phyloP scores from a whole-genome alignment of 2,329 filamentous ascomycete genomes.

The Metarhizium sp. region DNA sequence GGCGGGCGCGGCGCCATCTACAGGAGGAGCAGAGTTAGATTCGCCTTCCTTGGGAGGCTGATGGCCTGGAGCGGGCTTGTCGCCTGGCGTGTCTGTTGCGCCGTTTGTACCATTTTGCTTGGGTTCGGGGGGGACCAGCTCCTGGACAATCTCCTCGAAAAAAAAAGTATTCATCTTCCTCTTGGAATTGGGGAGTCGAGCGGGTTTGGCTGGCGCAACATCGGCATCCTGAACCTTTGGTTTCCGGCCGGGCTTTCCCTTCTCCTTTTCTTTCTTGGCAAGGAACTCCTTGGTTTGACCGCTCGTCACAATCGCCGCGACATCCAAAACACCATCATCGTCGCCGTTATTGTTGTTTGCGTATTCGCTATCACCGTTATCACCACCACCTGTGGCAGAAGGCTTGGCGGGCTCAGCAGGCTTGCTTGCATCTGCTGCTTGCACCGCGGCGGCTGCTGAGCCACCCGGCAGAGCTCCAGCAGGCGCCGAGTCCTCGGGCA shows the following conservation, averaged over 20 bases:
- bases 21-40: not conserved
- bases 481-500: conserved; percentile 29
- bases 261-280: conserved; percentile 75
- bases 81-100: conserved; percentile 8
- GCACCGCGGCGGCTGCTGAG: conserved; percentile 18
- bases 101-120: conserved; percentile 17
- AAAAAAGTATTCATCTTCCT: conserved; percentile 60
- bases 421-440: conserved; percentile 26
- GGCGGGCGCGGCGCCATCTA: not conserved
- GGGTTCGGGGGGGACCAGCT: conserved; percentile 35
- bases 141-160: conserved; percentile 58
- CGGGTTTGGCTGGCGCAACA: conserved; percentile 41
- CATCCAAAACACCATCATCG: conserved; percentile 69
- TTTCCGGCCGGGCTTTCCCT: conserved; percentile 50
- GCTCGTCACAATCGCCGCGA: conserved; percentile 75
- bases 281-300: conserved; percentile 76
- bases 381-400: conserved; percentile 22
- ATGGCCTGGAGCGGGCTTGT: conserved; percentile 2
- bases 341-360: conserved; percentile 23
- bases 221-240: conserved; percentile 45
- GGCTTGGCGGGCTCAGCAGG: conserved; percentile 13
- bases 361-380: conserved; percentile 26
- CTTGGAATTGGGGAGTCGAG: conserved; percentile 63
- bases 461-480: conserved; percentile 8
- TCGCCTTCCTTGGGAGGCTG: conserved; percentile 1